Percentiles rank a stretch among this genome's conserved stretches.
Conservation (phyloP, 2,329 filamentous ascomycete species). For the Rhexocercosporidium sp. region DNA sequence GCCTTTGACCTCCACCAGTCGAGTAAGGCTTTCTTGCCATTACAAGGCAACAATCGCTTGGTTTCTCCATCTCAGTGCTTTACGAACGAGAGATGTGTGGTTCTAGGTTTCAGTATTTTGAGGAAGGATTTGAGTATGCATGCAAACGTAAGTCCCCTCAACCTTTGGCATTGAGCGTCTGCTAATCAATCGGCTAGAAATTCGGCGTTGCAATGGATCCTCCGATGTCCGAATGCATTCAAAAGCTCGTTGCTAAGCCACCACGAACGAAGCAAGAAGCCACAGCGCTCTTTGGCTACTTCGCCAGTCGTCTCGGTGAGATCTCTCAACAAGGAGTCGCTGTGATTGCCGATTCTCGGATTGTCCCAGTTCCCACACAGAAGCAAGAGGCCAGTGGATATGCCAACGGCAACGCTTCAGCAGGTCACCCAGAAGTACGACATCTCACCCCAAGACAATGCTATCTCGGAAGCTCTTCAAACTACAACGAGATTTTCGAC, state of each 20-base stretch:
- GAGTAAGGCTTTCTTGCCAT: conserved; percentile 69
- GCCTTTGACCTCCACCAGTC: conserved; percentile 62
- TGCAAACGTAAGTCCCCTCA: conserved; percentile 56
- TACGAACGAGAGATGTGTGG: conserved; percentile 75
- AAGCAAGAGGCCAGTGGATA: conserved; percentile 31
- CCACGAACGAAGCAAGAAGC: conserved; percentile 72
- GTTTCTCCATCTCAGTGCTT: conserved; percentile 80
- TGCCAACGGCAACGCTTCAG: conserved; percentile 48
- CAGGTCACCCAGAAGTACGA: conserved; percentile 45
- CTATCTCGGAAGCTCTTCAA: conserved; percentile 75
- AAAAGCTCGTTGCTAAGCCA: conserved; percentile 72
- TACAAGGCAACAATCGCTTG: conserved; percentile 68
- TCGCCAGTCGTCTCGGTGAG: conserved; percentile 77
- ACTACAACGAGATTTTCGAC: conserved; percentile 90
- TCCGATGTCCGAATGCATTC: conserved; percentile 76
- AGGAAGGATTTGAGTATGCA: conserved; percentile 78
- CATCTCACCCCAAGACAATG: conserved; percentile 73
- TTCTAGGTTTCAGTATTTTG: conserved; percentile 83
- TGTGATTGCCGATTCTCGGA: conserved; percentile 66
- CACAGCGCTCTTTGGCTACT: conserved; percentile 78
- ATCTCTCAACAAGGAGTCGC: conserved; percentile 65
- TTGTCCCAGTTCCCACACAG: conserved; percentile 69
- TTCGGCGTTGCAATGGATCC: conserved; percentile 88
- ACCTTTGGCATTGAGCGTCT: background rate
- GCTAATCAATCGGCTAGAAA: conserved; percentile 50